A percentile compares a stretch with the other conserved stretches of the same genome.
Conservation (phyloP, 1,284 basidiomycete genomes). For the Lentinula novae-zelandiae region DNA sequence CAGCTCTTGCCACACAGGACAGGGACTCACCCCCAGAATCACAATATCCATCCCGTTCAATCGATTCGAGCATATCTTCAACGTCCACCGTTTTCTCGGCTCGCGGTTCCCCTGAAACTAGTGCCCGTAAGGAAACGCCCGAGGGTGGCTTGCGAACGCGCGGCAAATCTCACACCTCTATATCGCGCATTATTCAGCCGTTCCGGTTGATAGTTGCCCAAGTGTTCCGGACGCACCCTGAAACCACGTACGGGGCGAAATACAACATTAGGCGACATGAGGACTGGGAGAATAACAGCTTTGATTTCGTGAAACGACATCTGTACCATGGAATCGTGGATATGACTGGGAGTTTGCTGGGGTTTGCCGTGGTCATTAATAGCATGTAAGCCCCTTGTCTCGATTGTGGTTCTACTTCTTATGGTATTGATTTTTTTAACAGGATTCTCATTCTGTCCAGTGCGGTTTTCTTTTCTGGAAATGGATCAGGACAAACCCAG, state of each 20-base stretch:
- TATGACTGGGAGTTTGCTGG: conserved; percentile 63
- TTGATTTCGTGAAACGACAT: conserved; percentile 71
- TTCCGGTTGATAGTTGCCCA: not conserved
- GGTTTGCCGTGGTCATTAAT: conserved; percentile 87
- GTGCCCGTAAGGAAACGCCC: not conserved
- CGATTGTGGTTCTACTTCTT: not conserved
- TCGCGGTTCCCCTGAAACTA: not conserved
- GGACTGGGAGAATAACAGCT: conserved; percentile 62
- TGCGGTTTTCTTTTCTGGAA: conserved; percentile 69
- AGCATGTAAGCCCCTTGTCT: conserved; percentile 48
- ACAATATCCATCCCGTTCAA: not conserved
- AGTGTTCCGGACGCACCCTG: not conserved
- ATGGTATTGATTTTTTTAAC: not conserved
- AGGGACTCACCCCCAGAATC: not conserved
- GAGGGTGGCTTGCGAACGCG: not conserved
- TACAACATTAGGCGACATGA: conserved; percentile 33
- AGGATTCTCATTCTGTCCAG: conserved; percentile 11
- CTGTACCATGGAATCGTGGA: conserved; percentile 75
- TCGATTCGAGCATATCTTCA: not conserved
- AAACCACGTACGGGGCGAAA: not conserved
- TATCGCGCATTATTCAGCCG: not conserved
- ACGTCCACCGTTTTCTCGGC: not conserved
- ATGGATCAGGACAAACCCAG: conserved; percentile 24
- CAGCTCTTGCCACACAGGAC: conserved; percentile 16
- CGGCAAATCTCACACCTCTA: not conserved